Percentiles rank a stretch among this genome's conserved stretches.
Evolutionary conservation across 768 basidiomycete species (phyloP).

Genomic region (Brasilioporus rufonigricans): DNA sequence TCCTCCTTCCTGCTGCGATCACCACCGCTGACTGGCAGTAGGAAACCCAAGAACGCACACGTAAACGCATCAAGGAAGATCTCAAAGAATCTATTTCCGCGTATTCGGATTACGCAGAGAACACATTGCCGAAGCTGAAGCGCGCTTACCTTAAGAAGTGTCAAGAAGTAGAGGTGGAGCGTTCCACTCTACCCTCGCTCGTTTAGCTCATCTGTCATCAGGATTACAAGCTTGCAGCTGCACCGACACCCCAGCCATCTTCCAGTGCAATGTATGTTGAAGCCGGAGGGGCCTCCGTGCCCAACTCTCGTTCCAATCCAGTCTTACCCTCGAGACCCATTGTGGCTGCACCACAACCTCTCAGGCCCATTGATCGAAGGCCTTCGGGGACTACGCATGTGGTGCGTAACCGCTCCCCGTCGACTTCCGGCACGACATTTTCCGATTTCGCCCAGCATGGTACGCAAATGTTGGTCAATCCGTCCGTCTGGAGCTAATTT

Average conservation of each 20-base stretch:
- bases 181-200: slow-evolving; percentile 1
- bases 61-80: slow-evolving; percentile 89
- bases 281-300: slow-evolving; percentile 26
- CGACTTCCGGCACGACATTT: slow-evolving; percentile 75
- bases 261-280: slow-evolving; percentile 36
- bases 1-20: not conserved
- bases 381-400: slow-evolving; percentile 58
- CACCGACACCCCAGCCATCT: slow-evolving; percentile 30
- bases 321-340: slow-evolving; percentile 47
- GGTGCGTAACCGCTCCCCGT: slow-evolving; percentile 72
- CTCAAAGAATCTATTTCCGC: slow-evolving; percentile 72
- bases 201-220: slow-evolving; percentile 28
- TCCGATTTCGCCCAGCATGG: slow-evolving; percentile 88
- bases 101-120: slow-evolving; percentile 81
- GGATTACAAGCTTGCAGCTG: slow-evolving; percentile 61
- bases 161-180: slow-evolving; percentile 77
- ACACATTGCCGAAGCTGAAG: slow-evolving; percentile 77
- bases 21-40: slow-evolving; percentile 27
- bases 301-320: slow-evolving; percentile 44
- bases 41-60: slow-evolving; percentile 92
- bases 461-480: slow-evolving; percentile 7
- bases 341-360: slow-evolving; percentile 70
- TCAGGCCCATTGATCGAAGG: slow-evolving; percentile 71
- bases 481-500: not conserved
- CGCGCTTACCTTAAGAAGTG: slow-evolving; percentile 79